Conservation (phyloP, 352 stramenopile species). For the Globisporangium spiculum region DNA sequence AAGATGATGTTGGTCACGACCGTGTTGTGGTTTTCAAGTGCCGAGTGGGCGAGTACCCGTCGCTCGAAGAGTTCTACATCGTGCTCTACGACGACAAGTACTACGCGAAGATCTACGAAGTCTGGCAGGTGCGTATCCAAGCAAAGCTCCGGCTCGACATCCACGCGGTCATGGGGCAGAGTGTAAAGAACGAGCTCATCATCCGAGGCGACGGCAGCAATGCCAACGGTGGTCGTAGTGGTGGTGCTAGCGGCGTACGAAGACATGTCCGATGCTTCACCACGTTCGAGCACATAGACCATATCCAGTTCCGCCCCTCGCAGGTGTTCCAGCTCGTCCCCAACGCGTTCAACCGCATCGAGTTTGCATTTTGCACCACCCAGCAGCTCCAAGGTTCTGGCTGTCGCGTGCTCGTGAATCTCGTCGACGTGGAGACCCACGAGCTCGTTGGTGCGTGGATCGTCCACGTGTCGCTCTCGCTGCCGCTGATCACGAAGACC, state of each 20-base stretch:
- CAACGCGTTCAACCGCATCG: constrained; percentile 90
- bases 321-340: constrained; percentile 86
- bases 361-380: constrained; percentile 72
- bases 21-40: constrained; percentile 72
- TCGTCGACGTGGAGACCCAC: constrained; percentile 88
- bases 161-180: constrained; percentile 84
- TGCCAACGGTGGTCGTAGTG: background rate
- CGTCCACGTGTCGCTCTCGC: constrained; percentile 63
- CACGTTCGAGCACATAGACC: constrained; percentile 30
- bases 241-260: background rate
- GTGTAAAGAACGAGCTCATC: constrained; percentile 84
- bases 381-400: constrained; percentile 24
- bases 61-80: constrained; percentile 89
- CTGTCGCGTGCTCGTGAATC: constrained; percentile 61
- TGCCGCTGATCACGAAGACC: constrained; percentile 89
- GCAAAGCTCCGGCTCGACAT: constrained; percentile 82
- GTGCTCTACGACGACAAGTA: constrained; percentile 88
- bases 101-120: constrained; percentile 71
- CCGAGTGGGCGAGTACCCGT: constrained; percentile 79
- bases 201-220: constrained; percentile 75
- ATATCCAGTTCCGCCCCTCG: constrained; percentile 73
- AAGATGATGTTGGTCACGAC: constrained; percentile 16
- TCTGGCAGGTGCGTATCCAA: constrained; percentile 83
- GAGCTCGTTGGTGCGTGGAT: constrained; percentile 91
- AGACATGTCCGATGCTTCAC: constrained; percentile 53